Percentiles rank a stretch among this genome's conserved stretches.
Conservation (phyloP, 179 eudicot genomes). For the Silene noctiflora region DNA sequence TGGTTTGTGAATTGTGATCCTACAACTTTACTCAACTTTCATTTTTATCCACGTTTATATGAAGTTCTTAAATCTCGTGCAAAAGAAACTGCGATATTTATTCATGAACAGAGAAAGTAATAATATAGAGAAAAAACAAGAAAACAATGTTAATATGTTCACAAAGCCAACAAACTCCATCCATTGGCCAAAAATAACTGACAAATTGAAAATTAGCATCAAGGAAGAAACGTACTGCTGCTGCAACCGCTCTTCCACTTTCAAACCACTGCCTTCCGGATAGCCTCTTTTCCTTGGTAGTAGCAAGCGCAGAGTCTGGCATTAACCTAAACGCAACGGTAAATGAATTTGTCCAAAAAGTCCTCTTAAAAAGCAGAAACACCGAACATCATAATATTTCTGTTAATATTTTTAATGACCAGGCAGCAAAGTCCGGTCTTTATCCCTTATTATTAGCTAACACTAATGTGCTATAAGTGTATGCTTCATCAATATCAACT, state of each 20-base stretch:
- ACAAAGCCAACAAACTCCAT: not conserved
- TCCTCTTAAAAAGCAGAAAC: not conserved
- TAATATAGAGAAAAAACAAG: not conserved
- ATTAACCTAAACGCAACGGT: slow-evolving; percentile 53
- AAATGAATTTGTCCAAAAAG: slow-evolving; percentile 8
- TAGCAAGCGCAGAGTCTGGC: slow-evolving; percentile 88
- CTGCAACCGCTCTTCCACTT: slow-evolving; percentile 75
- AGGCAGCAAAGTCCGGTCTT: not conserved
- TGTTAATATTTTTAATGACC: not conserved
- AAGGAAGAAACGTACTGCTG: slow-evolving; percentile 44
- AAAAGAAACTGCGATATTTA: too few species aligned
- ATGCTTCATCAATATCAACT: not conserved
- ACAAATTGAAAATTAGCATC: not conserved
- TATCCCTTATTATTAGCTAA: not conserved
- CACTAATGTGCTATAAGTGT: not conserved
- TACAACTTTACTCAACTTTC: too few species aligned
- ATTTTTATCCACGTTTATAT: too few species aligned
- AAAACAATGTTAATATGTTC: not conserved
- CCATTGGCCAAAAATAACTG: not conserved
- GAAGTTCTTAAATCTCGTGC: too few species aligned
- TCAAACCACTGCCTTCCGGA: slow-evolving; percentile 93
- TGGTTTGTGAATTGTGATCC: too few species aligned
- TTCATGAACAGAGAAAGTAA: too few species aligned
- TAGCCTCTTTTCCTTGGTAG: slow-evolving; percentile 80
- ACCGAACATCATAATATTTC: not conserved